Percentiles rank a stretch among this genome's conserved stretches.
Evolutionary conservation across 2,329 filamentous ascomycete species (phyloP).

Genomic region (Cladosporium colombiae): DNA sequence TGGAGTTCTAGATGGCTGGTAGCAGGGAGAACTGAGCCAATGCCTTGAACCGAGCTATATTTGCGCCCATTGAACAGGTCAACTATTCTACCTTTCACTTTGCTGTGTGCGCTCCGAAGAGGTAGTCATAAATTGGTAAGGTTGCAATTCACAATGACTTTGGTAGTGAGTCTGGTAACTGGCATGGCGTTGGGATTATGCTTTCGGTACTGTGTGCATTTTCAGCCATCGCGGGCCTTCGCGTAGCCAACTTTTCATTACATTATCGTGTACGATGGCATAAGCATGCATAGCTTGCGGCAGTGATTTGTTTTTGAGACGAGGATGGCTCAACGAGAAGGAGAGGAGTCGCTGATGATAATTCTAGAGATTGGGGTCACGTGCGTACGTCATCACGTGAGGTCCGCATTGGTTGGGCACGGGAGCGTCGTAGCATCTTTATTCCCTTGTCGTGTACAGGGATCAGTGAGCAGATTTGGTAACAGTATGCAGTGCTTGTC

Average conservation of each 20-base stretch:
- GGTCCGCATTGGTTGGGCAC: not conserved
- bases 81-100: not conserved
- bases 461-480: not conserved
- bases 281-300: not conserved
- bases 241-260: not conserved
- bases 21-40: not conserved
- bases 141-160: not conserved
- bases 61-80: not conserved
- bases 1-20: not conserved
- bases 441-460: not conserved
- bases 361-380: not conserved
- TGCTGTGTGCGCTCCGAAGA: not conserved
- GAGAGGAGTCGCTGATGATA: not conserved
- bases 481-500: not conserved
- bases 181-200: too few species aligned
- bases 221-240: not conserved
- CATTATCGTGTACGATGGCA: accelerated
- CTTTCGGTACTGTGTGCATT: not conserved
- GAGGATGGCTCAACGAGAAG: not conserved
- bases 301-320: not conserved
- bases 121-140: not conserved
- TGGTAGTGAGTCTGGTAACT: not conserved
- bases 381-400: not conserved
- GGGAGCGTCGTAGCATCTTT: not conserved
- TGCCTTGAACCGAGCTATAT: not conserved